Evolutionary conservation across 805 yeast species (phyloP).

Genomic region (Myxozyma udenii): DNA sequence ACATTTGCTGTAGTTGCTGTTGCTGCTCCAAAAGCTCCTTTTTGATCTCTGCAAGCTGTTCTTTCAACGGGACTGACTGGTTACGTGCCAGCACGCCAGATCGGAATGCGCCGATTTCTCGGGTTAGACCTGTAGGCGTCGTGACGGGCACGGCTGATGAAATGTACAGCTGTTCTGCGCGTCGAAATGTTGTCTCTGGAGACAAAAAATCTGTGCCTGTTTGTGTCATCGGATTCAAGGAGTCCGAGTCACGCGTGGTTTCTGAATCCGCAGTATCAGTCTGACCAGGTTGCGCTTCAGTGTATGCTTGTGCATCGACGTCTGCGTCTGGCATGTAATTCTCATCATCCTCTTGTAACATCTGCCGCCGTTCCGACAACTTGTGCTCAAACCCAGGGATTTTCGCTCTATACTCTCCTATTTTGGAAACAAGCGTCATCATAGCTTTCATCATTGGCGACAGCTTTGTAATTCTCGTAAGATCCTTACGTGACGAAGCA

Average conservation of each 20-base stretch:
- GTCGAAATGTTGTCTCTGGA: conserved; percentile 18
- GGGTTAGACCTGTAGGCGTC: conserved; percentile 1
- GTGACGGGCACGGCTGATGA: conserved; percentile 10
- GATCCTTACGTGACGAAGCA: conserved; percentile 8
- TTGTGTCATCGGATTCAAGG: background rate
- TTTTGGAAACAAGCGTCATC: conserved; percentile 5
- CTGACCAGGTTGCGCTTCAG: conserved; percentile 2
- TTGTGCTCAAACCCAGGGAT: conserved; percentile 22
- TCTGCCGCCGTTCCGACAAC: conserved; percentile 16
- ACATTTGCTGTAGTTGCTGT: background rate
- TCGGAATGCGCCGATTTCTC: background rate
- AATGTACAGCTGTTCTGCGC: conserved; percentile 16
- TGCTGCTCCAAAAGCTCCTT: background rate
- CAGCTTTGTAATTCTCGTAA: conserved; percentile 5
- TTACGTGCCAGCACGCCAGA: conserved; percentile 12
- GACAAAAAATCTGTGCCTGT: conserved; percentile 7
- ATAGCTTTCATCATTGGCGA: conserved; percentile 23
- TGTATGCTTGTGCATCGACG: conserved; percentile 19
- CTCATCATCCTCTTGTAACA: conserved; percentile 20
- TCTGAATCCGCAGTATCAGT: background rate
- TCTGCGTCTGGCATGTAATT: conserved; percentile 4
- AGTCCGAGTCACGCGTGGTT: too few relatives aligned
- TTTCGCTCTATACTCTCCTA: conserved; percentile 16
- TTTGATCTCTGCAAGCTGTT: background rate
- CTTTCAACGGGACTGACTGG: background rate